Base-by-base conservation (phyloP, 75 land plant species). In the Azolla pinnata region DNA sequence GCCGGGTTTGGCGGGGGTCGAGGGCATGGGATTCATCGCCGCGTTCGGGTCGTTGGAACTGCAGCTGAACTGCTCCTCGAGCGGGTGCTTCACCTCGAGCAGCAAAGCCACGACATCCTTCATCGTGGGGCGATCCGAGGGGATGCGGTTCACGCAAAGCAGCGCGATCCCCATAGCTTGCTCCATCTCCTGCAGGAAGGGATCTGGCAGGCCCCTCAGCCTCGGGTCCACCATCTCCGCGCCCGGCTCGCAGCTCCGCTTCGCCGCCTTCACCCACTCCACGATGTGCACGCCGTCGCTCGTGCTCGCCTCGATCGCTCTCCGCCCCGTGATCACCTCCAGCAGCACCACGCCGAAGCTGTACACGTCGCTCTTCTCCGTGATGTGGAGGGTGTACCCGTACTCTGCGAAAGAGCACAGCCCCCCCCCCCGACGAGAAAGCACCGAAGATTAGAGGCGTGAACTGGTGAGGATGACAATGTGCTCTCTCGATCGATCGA, bases 61-160 rank as follows among this genome's bases (percentile, higher is more conserved):
- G n/a, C n/a, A n/a, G n/a, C n/a, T n/a, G n/a, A n/a, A n/a, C n/a
- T n/a, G n/a, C 53, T 82, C 85, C 63, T 85, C 88, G 24, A 81
- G 77, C 46, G 81, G 72, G 58, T 80, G 82, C 76, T 79, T 90
- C 59, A 90, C 87, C 57, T 83, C 91, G 75, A 64, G 76, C 27
- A 90, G 65, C 74, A 90, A 50, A 49, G 97, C 88, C 57, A 90
- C 97, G 61, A 90, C 97, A 44, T 90, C 97, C 57, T 90, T 90
- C 97, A 90, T 90, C 17, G 82, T 87, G 12, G 97, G 97, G 50
- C 97, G 42, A 50, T 90, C 97, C 2, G 68, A 30, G 0, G 97
- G 92, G 14, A 77, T 65, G 31, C 81, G 66, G 59, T 79, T 86
- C 31, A 87, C 92, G 56, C 97, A 90, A 48, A 90, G 73, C 75